Percentiles rank a stretch among this genome's conserved stretches.
phyloP scores from a whole-genome alignment of 208 protist species.

The Wallacemonas sp. region DNA sequence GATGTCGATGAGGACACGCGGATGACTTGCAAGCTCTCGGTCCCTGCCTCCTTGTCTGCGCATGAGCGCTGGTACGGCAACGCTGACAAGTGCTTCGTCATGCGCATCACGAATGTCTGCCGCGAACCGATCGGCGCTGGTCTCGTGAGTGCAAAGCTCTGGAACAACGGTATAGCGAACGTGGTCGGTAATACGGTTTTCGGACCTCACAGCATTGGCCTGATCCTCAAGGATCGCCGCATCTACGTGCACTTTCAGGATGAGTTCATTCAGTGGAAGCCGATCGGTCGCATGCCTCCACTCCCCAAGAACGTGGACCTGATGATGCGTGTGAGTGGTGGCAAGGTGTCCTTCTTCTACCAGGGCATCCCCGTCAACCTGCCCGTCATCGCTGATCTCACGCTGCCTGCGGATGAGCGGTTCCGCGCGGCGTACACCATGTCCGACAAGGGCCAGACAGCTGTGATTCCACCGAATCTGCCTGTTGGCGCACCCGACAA shows the following conservation, averaged over 20 bases:
- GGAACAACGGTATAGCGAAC: background rate
- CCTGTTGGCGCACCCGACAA: background rate
- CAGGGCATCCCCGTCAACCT: background rate
- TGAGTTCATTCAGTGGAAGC: background rate
- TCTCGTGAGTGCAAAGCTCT: background rate
- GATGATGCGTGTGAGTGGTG: too few species aligned
- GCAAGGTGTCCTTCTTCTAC: background rate
- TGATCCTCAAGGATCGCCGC: background rate
- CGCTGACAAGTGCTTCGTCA: too few species aligned
- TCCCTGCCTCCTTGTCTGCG: too few species aligned
- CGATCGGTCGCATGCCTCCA: background rate
- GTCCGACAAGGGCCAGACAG: constrained; percentile 4
- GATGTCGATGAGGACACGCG: background rate
- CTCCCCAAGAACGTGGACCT: too few species aligned
- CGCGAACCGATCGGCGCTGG: background rate
- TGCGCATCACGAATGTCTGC: too few species aligned
- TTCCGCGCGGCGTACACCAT: background rate
- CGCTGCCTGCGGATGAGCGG: background rate
- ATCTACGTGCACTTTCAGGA: background rate
- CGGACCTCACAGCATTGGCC: background rate
- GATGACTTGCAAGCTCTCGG: background rate
- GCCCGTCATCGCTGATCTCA: background rate
- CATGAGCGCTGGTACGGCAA: too few species aligned
- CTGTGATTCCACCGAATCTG: constrained; percentile 1
- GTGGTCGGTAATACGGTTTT: background rate